Base-by-base conservation (phyloP, 2,329 filamentous ascomycete species). In the Shiraia sp. region DNA sequence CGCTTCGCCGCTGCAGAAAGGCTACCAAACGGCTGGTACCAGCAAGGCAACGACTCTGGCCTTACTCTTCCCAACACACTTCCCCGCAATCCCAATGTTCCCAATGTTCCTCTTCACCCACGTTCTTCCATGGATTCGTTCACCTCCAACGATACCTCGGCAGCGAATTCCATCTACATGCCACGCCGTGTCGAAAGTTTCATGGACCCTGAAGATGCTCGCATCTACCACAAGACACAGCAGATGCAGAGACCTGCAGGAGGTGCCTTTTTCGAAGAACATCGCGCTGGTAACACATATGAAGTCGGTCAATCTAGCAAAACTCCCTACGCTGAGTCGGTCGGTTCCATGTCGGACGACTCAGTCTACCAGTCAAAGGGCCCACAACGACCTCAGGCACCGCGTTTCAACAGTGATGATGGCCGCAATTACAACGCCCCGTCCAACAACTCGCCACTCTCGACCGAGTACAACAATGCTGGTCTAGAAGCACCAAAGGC, bases 141-240 rank as follows among this genome's bases (percentile, higher is more conserved):
- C 35, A 65, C 79, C 38, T 87, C 83, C 16, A 32, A 8, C 3
- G 76, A 71, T 3, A 76, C 75, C 14, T 83, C 81, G 0, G 77
- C 71, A 8, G 74, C 69, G 34, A 79, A 81, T 53, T 85, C 82
- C 0, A 75, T 90, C 22, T 83, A 83, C 55, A 72, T 85, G 61
- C 86, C 87, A 0, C 79, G 81, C 10, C 76, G 81, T 29, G 82
- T 90, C 33, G 86, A 91, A 57, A 87, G 80, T 57, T 81, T 92
- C 58, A 88, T 95, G 81, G 82, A 82, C 49, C 83, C 86, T 6
- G 88, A 93, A 64, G 88, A 92, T 60, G 80, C 82, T 25, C 79
- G 79, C 50, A 87, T 89, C 59, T 88, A 90, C 62, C 79, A 83
- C 57, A 79, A 88, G 58, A 83, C 85, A 2, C 86, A 87, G 61